phyloP scores from a whole-genome alignment of 2,329 filamentous ascomycete genomes.

The Colletotrichum sp. region DNA sequence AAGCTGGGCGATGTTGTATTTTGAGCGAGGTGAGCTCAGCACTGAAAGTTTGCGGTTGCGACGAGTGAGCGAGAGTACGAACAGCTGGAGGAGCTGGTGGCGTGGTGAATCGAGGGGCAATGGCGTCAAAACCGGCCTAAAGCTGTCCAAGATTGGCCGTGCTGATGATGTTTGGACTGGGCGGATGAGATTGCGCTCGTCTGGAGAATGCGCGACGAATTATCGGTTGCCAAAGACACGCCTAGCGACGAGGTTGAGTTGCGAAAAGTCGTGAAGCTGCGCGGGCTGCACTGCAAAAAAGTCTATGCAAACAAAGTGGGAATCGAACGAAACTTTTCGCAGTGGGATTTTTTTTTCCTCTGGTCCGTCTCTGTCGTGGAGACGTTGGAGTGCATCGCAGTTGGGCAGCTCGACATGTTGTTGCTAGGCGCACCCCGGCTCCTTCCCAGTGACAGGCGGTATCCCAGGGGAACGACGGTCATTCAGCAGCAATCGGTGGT shows the following conservation, averaged over 20 bases:
- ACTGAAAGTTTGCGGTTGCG: background rate
- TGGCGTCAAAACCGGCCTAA: background rate
- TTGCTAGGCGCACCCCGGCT: background rate
- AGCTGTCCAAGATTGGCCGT: background rate
- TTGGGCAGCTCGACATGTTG: conserved; percentile 16
- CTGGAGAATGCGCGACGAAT: conserved; percentile 3
- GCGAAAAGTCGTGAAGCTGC: background rate
- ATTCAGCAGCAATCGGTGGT: background rate
- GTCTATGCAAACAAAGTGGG: conserved; percentile 14
- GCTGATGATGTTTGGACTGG: conserved; percentile 1
- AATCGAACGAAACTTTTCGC: conserved; percentile 18
- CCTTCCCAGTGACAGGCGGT: background rate
- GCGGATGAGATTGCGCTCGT: conserved; percentile 6
- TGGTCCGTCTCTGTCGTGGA: background rate
- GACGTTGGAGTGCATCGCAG: conserved; percentile 2
- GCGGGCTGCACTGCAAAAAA: background rate
- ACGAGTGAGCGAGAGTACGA: background rate
- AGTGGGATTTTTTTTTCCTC: background rate
- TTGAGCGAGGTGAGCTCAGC: background rate
- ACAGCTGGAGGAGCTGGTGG: background rate
- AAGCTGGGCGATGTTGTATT: background rate
- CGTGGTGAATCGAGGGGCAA: conserved; percentile 14
- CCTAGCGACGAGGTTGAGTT: background rate
- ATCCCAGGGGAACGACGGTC: conserved; percentile 14
- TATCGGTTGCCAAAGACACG: background rate